These are phyloP conservation scores for Planoprotostelium fungivorum DNA, from an alignment of 78 protist species.

Conservation along the genomic window DNA sequence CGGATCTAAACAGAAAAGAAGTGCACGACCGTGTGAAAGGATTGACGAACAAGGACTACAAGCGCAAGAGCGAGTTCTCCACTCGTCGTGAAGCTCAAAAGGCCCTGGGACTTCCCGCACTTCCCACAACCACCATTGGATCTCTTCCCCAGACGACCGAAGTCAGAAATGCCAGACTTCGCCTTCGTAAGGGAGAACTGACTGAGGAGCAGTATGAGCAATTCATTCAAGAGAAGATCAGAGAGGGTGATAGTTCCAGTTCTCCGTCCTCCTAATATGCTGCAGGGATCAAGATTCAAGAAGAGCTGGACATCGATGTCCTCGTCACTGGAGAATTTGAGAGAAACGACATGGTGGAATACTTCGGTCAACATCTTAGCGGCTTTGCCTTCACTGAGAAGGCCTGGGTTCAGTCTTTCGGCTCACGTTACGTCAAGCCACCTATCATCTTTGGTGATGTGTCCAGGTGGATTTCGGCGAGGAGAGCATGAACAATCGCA, in stretches of 20 bases:
- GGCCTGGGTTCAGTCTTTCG: constrained; percentile 80
- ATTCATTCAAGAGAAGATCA: constrained; percentile 46
- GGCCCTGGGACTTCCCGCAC: constrained; percentile 28
- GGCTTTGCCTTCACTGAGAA: constrained; percentile 67
- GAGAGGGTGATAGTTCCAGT: neutral
- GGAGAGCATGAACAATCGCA: neutral
- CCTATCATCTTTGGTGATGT: constrained; percentile 78
- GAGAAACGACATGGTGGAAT: constrained; percentile 80
- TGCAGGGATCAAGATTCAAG: constrained; percentile 41
- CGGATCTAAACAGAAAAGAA: constrained; percentile 8
- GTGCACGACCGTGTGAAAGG: constrained; percentile 16
- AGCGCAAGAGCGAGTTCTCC: constrained; percentile 22
- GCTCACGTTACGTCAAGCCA: constrained; percentile 78
- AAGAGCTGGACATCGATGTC: constrained; percentile 69
- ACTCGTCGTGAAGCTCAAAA: constrained; percentile 29
- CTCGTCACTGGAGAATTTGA: constrained; percentile 79
- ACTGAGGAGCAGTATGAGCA: constrained; percentile 39
- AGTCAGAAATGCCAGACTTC: constrained; percentile 44
- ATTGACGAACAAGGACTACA: constrained; percentile 54
- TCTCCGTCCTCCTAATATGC: neutral
- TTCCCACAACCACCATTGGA: constrained; percentile 84
- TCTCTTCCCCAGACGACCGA: constrained; percentile 81
- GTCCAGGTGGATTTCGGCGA: neutral
- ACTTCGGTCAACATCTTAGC: constrained; percentile 62
- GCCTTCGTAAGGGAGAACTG: constrained; percentile 24